Evolutionary conservation across 1,284 basidiomycete genomes (phyloP), one percentile per base, ranked within the genome.

Genomic region (Tilletia setariae): DNA sequence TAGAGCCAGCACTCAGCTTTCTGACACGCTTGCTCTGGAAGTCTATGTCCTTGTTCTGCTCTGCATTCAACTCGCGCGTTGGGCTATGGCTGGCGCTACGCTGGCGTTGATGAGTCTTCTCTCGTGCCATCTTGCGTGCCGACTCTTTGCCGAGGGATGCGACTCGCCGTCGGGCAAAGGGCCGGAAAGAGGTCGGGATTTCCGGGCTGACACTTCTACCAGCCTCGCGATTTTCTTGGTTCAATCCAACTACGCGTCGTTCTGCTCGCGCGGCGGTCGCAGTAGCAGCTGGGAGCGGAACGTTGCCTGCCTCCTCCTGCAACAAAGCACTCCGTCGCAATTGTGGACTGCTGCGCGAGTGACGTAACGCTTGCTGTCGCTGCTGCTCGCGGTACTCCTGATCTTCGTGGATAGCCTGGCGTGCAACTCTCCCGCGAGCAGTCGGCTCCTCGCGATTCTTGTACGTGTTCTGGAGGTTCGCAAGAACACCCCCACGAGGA

Each of bases 401-500:
- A 16, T 61, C 56, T 28, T 61, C 56, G 35, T 40, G 25, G 1
- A 61, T 61, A 19, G 56, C 56, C 28, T 61, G 56, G 2, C 56
- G 28, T 25, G 56, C 32, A 16, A 61, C 28, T 15, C 56, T 11
- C n/a, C 56, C 56, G 1, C 56, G 56, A 2, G 51, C 13, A 2
- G 7, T 11, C 3, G 9, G 28, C 19, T 49, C 6, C 28, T 61
- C 56, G 6, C 28, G 15, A 32, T 30, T 30, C 56, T 61, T 40
- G 28, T 61, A 40, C 56, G 13, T 61, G 11, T 35, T 35, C 30
- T 61, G 56, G 9, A 61, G 30, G 15, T 61, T 61, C 30, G 25
- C 56, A 7, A 61, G 56, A 19, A 61, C 56, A 40, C 56, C 56
- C 19, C 56, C 56, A 16, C 56, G 56, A 2, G 56, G 56, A 61